Evolutionary conservation across 2,329 filamentous ascomycete species (phyloP), one percentile per base, ranked within the genome.

Genomic region (Byssochlamys sp.): DNA sequence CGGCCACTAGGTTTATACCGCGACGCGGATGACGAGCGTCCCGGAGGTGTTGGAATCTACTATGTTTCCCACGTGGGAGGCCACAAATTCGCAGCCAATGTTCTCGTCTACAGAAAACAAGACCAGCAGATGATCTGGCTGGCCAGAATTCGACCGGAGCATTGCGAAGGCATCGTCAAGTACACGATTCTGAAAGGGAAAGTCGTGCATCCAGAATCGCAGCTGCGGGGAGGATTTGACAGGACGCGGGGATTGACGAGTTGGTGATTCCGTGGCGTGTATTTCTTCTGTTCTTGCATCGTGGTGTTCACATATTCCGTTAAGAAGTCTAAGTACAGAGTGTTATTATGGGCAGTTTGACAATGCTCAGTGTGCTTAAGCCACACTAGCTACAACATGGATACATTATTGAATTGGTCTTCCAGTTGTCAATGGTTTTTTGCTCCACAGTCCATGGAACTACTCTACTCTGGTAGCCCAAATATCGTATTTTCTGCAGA

Each of bases 51-150:
- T 1, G 91, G 89, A 1, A 89, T 96, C 59, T 95, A 94, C 76
- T 95, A 92, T 69, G 91, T 96, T 63, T 91, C 85, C 59, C 91
- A 96, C 69, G 89, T 96, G 3, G 91, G 92, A 33, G 92, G 91
- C 0, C 91, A 96, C 78, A 95, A 95, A 77, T 96, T 92, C 76
- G 86, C 86, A 53, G 91, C 91, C 28, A 96, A 96, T 68, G 84
- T 96, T 62, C 86, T 96, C 76, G 77, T 96, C 0, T 96, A 96
- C 71, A 82, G 91, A 19, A 81, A 68, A 58, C 73, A 71, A 52
- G 67, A 67, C 60, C 66, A 69, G 59, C 71, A 73, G 59, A 71
- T 73, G 70, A 92, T 96, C 63, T 96, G 91, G 91, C 78, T 96
- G 49, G 91, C 89, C n/a, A 79, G 91, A 54, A 84, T 96, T n/a